Evolutionary conservation across 768 basidiomycete genomes (phyloP).

Genomic region (Chalciporus sphaerocephalus): DNA sequence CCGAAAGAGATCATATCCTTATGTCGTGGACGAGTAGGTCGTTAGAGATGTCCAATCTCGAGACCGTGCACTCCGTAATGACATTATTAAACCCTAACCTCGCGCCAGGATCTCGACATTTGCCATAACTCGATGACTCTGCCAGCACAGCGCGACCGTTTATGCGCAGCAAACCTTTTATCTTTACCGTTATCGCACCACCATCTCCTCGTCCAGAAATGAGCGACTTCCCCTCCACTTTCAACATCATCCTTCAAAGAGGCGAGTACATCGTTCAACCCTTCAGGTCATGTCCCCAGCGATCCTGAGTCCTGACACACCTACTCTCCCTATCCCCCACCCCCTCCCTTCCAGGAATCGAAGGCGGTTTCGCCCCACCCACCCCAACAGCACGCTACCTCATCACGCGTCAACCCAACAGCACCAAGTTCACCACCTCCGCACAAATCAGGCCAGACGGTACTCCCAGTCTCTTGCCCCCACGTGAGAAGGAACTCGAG

Average conservation of each 20-base stretch:
- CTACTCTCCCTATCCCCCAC: not conserved
- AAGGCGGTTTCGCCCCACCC: conserved; percentile 72
- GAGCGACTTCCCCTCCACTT: conserved; percentile 8
- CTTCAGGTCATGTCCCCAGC: not conserved
- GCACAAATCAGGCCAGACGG: conserved; percentile 48
- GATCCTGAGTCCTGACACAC: not conserved
- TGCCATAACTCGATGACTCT: not conserved
- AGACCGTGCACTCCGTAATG: no score
- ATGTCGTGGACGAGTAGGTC: no score
- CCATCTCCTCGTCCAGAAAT: conserved; percentile 21
- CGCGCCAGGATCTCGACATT: not conserved
- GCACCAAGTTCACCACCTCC: conserved; percentile 41
- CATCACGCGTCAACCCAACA: conserved; percentile 38
- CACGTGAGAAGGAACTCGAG: conserved; percentile 48
- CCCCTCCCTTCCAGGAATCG: conserved; percentile 52
- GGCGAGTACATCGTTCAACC: conserved; percentile 38
- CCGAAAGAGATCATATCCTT: no score
- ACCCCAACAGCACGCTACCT: conserved; percentile 53
- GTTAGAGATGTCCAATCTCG: no score
- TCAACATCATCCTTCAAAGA: conserved; percentile 42
- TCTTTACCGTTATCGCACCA: not conserved
- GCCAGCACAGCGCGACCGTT: not conserved
- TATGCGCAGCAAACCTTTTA: conserved; percentile 1
- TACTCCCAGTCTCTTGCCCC: conserved; percentile 38
- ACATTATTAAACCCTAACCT: not conserved